Percentiles rank a stretch among this genome's conserved stretches.
These are phyloP conservation scores for Solioccasus polychromus DNA, from an alignment of 768 basidiomycete genomes.

Conservation along the genomic window DNA sequence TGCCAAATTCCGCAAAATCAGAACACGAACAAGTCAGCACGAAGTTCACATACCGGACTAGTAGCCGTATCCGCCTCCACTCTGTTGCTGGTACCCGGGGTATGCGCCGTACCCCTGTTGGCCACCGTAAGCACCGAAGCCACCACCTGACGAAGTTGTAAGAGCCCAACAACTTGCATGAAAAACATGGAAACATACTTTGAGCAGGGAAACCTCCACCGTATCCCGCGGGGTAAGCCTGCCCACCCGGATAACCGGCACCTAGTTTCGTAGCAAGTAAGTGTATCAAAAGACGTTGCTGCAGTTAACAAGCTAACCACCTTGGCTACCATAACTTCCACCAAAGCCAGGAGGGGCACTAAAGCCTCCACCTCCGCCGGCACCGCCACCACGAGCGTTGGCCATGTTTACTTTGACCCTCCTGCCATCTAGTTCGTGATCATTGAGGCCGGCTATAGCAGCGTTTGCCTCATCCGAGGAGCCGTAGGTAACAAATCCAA, in stretches of 20 bases:
- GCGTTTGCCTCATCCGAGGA: conserved; percentile 62
- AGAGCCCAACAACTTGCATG: neutral
- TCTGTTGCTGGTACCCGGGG: conserved; percentile 24
- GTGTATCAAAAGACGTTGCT: neutral
- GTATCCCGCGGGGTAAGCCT: conserved; percentile 25
- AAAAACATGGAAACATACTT: neutral
- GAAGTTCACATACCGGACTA: conserved; percentile 7
- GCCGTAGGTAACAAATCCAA: conserved; percentile 89
- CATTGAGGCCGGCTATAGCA: conserved; percentile 78
- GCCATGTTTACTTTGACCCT: conserved; percentile 87
- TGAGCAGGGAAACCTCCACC: conserved; percentile 21
- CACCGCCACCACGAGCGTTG: conserved; percentile 65
- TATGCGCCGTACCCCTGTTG: conserved; percentile 28
- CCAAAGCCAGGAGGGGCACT: conserved; percentile 33
- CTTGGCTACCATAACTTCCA: conserved; percentile 27
- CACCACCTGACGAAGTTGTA: conserved; percentile 3
- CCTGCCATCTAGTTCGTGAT: conserved; percentile 91
- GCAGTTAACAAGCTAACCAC: conserved; percentile 8
- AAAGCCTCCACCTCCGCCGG: conserved; percentile 34
- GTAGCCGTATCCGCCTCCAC: conserved; percentile 28
- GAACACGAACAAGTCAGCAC: neutral
- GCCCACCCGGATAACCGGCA: conserved; percentile 30
- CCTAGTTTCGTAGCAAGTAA: conserved; percentile 21
- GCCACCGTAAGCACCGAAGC: conserved; percentile 13
- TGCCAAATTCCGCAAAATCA: neutral